Evolutionary conservation across 2,329 filamentous ascomycete genomes (phyloP), one percentile per base, ranked within the genome.

Genomic region (Pestalotiopsis sp.): DNA sequence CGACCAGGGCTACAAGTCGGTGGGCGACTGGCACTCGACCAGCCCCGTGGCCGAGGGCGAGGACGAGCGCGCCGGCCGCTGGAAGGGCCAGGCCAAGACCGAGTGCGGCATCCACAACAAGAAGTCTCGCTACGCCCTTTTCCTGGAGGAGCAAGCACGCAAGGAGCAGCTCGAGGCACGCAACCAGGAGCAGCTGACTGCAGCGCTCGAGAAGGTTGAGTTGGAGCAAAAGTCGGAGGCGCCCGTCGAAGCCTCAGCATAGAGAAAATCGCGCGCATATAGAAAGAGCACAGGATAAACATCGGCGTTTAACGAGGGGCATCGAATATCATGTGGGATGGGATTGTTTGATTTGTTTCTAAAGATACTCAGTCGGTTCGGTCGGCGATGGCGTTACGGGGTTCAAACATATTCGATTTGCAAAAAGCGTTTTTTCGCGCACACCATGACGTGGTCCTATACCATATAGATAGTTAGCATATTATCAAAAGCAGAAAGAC

Each of bases 31-130:
- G 93, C 96, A 99, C 86, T 97, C 94, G 64, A 99, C 96, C 3
- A 91, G 89, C 73, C 94, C 96, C 13, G 94, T 98, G 69, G 89
- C 86, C 71, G 94, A 95, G 68, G 93, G 93, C 72, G 96, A 99
- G 82, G 96, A 98, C 76, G 96, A 99, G 88, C 91, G 96, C 64
- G 92, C 96, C 9, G 96, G 96, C 68, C 91, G 96, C 73, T 99
- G 96, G 96, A 98, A 97, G 87, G 96, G 96, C 70, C 92, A 94
- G 80, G 84, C 87, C 76, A 99, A 99, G 91, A 97, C 94, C 17
- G 96, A 99, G 84, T 99, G 96, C 80, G 96, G 96, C 61, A 98
- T 99, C 77, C 96, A 99, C 88, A 98, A 98, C 86, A 97, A 96
- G 82, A 91, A 94, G 80, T 97, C 93, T 68, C 91, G 94, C 73